Evolutionary conservation across 2,329 filamentous ascomycete species (phyloP), one percentile per base, ranked within the genome.

Genomic region (Polychaeton citri): DNA sequence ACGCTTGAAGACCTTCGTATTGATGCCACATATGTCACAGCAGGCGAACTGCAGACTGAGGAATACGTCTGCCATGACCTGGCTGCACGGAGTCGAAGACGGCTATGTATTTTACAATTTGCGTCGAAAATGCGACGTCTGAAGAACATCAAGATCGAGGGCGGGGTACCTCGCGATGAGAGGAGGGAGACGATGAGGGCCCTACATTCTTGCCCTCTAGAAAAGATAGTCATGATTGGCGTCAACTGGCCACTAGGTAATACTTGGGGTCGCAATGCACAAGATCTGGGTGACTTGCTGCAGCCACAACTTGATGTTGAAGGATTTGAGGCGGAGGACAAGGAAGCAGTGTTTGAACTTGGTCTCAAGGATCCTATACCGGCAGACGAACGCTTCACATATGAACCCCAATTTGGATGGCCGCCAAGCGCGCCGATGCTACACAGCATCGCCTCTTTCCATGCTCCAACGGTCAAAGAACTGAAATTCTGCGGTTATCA

Each of bases 401-500:
- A 59, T 42, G 41, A 46, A 10, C 54, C 62, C 0, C 40, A 50
- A 4, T 65, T 60, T 38, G 63, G 61, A 32, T 66, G 64, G 62
- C 48, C 52, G 2, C 40, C 50, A 4, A 41, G 47, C 15, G 48
- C 57, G 3, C 60, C 63, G 1, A 54, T 67, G 35, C 51, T 65
- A 1, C 53, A 63, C 40, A 62, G 56, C 0, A 51, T 66, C 7
- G 61, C 61, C 5, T 49, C 58, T 0, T 55, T 58, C 39, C 60
- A 64, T 39, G 55, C 58, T 5, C 42, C 39, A 6, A 64, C 59
- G 1, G 41, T 66, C 10, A 54, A 53, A 15, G 63, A 66, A 41
- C 55, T 68, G 33, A 68, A 67, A 39, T 59, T 68, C 30, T 67
- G 64, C 38, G 64, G 64, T 21, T 66, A 64, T 46, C 58, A 58